Conservation (phyloP, 208 protist species). For the Crithidia mellificae region DNA sequence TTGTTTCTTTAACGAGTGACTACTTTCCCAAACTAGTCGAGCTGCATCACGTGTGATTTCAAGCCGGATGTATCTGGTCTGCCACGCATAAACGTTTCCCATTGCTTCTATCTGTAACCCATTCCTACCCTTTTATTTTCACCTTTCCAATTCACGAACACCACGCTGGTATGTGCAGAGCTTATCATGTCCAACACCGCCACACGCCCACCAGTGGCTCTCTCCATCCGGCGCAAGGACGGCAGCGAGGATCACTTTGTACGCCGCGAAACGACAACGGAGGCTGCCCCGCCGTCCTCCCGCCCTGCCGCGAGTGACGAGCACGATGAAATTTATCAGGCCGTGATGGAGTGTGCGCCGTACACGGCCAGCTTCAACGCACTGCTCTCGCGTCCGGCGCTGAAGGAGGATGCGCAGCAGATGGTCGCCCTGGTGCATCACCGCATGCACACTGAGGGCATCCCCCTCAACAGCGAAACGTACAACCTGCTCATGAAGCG, state of each 20-base stretch:
- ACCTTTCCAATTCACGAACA: neutral
- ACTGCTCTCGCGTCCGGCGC: slow-evolving; percentile 50
- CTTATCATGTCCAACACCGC: slow-evolving; percentile 24
- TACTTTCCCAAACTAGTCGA: too few relatives aligned
- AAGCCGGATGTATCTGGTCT: too few relatives aligned
- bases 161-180: neutral
- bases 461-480: slow-evolving; percentile 86
- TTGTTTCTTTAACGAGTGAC: too few relatives aligned
- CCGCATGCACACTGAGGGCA: slow-evolving; percentile 81
- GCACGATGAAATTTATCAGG: slow-evolving; percentile 70
- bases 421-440: slow-evolving; percentile 73
- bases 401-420: slow-evolving; percentile 60
- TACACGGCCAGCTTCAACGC: slow-evolving; percentile 91
- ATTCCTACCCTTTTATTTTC: neutral
- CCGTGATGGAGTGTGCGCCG: slow-evolving; percentile 72
- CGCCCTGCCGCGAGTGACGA: slow-evolving; percentile 18
- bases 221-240: slow-evolving; percentile 69
- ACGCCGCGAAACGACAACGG: slow-evolving; percentile 33
- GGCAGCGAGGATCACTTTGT: slow-evolving; percentile 67
- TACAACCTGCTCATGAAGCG: slow-evolving; percentile 91
- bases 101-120: too few relatives aligned
- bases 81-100: too few relatives aligned
- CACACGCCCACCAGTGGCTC: slow-evolving; percentile 50
- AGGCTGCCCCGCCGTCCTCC: neutral
- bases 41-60: too few relatives aligned